Percentiles rank a stretch among this genome's conserved stretches.
These are phyloP conservation scores for Fragaria ananassa DNA, from an alignment of 306 rosid species.

Conservation along the genomic window DNA sequence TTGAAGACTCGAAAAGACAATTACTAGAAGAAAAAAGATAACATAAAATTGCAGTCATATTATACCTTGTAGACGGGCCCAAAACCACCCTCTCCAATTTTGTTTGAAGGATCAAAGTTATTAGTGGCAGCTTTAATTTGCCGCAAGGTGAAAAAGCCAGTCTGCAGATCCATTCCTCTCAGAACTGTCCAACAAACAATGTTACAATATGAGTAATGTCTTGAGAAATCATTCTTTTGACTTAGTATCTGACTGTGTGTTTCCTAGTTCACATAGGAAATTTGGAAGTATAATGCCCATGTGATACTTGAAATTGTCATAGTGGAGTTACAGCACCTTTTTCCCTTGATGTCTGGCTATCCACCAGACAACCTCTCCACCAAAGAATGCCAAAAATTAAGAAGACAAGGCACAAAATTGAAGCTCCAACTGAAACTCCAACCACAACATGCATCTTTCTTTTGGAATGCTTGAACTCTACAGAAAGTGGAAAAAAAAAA, in stretches of 20 bases:
- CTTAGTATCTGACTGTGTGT: not conserved
- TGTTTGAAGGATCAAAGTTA: conserved; percentile 45
- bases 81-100: conserved; percentile 74
- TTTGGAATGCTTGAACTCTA: conserved; percentile 14
- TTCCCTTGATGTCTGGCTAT: conserved; percentile 10
- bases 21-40: not conserved
- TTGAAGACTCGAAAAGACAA: not conserved
- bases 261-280: not conserved
- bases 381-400: conserved; percentile 5
- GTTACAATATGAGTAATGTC: not conserved
- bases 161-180: conserved; percentile 11
- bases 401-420: not conserved
- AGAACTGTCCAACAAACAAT: not conserved
- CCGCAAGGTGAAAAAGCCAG: conserved; percentile 13
- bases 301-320: not conserved
- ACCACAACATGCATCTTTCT: not conserved
- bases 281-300: not conserved
- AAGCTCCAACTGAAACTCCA: conserved; percentile 16
- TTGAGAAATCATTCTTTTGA: not conserved
- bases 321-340: not conserved
- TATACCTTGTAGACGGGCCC: conserved; percentile 67
- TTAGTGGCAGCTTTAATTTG: conserved; percentile 45
- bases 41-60: not conserved
- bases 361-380: not conserved
- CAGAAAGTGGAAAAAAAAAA: not conserved